phyloP scores from a whole-genome alignment of 345 rosid species.

The Cardamine chenopodiifolia region DNA sequence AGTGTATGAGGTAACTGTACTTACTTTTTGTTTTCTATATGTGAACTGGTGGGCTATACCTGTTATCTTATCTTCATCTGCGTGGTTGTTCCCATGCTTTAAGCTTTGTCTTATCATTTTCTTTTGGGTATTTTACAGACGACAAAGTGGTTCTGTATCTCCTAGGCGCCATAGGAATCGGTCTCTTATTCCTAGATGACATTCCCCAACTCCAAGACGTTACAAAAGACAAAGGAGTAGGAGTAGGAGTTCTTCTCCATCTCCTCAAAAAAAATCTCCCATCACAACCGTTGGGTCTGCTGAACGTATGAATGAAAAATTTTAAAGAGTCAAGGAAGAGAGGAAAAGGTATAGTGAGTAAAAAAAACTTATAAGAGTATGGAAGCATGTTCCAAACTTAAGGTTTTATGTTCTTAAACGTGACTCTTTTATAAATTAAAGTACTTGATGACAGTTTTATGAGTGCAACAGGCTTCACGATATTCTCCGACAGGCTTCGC shows the following conservation, averaged over 20 bases:
- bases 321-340: constrained; percentile 85
- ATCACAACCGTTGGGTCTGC: constrained; percentile 62
- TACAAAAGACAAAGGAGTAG: constrained; percentile 61
- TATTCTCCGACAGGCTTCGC: constrained; percentile 75
- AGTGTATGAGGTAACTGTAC: constrained; percentile 91
- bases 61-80: constrained; percentile 39
- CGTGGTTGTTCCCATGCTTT: constrained; percentile 31
- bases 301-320: constrained; percentile 66
- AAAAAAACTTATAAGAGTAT: background rate
- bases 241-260: constrained; percentile 74
- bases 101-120: constrained; percentile 49
- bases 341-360: constrained; percentile 71
- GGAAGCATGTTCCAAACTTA: constrained; percentile 4
- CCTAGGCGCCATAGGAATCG: constrained; percentile 67
- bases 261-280: constrained; percentile 64
- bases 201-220: constrained; percentile 73
- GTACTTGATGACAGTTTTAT: constrained; percentile 55
- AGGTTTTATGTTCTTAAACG: constrained; percentile 36
- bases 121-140: constrained; percentile 57
- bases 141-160: constrained; percentile 81
- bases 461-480: constrained; percentile 67
- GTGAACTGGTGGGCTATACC: constrained; percentile 46
- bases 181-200: constrained; percentile 73
- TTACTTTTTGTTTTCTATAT: constrained; percentile 50
- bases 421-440: constrained; percentile 44